Evolutionary conservation across 1,284 basidiomycete species (phyloP).

Genomic region (Leccinum subspadiceum): DNA sequence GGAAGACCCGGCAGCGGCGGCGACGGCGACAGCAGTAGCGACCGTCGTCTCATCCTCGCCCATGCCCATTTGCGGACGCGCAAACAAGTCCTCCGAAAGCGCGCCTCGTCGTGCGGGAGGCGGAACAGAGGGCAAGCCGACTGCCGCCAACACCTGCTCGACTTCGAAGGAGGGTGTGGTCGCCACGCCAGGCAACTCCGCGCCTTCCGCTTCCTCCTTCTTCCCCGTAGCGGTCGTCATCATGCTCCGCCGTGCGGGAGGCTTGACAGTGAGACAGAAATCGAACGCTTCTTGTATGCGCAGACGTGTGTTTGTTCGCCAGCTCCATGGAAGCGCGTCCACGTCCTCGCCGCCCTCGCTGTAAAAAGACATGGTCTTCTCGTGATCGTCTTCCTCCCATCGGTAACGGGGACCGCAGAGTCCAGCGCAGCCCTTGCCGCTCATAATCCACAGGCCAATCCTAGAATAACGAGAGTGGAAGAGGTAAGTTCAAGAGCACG

Average conservation of each 20-base stretch:
- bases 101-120: constrained; percentile 52
- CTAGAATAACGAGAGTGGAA: constrained; percentile 33
- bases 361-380: constrained; percentile 53
- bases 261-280: constrained; percentile 64
- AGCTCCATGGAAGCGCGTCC: constrained; percentile 66
- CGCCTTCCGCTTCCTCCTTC: constrained; percentile 36
- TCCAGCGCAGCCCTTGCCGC: constrained; percentile 71
- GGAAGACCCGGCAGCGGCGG: constrained; percentile 9
- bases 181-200: constrained; percentile 28
- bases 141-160: constrained; percentile 67
- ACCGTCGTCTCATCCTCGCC: constrained; percentile 4
- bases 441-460: constrained; percentile 72
- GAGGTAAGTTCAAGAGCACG: constrained; percentile 1
- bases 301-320: constrained; percentile 68
- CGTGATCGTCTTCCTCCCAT: constrained; percentile 76
- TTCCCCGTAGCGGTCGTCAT: constrained; percentile 22
- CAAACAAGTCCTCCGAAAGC: constrained; percentile 62
- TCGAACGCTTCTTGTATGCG: constrained; percentile 78
- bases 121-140: constrained; percentile 54
- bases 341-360: constrained; percentile 46
- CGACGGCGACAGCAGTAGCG: neutral
- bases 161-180: constrained; percentile 48
- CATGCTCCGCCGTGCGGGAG: constrained; percentile 32
- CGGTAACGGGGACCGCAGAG: constrained; percentile 77
- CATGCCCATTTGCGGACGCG: constrained; percentile 40